These are phyloP conservation scores for Dothiorella sarmentorum DNA, from an alignment of 2,329 filamentous ascomycete genomes.

Conservation along the genomic window DNA sequence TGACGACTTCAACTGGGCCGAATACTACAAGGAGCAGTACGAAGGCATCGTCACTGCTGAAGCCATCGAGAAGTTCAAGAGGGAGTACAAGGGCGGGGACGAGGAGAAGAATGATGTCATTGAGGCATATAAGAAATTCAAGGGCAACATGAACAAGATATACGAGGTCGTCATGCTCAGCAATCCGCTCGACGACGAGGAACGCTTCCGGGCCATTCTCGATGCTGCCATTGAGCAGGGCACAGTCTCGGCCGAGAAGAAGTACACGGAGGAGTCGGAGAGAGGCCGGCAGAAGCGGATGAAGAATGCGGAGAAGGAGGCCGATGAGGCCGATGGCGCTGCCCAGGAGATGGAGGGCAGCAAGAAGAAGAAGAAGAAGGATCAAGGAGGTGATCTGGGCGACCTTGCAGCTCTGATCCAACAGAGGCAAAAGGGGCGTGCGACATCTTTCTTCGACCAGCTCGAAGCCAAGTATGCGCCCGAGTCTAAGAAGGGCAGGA, in stretches of 20 bases:
- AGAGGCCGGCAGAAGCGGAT: slow-evolving; percentile 58
- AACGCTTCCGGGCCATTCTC: slow-evolving; percentile 76
- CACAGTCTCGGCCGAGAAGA: slow-evolving; percentile 63
- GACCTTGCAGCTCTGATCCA: slow-evolving; percentile 38
- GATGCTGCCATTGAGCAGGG: slow-evolving; percentile 71
- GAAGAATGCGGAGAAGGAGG: slow-evolving; percentile 64
- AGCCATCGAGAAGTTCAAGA: slow-evolving; percentile 71
- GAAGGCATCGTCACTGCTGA: slow-evolving; percentile 70
- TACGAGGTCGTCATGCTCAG: slow-evolving; percentile 87
- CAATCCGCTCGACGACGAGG: slow-evolving; percentile 77
- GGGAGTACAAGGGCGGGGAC: slow-evolving; percentile 77
- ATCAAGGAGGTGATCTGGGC: slow-evolving; percentile 27
- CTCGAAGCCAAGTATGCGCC: slow-evolving; percentile 36
- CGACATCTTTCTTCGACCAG: slow-evolving; percentile 34
- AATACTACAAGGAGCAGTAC: slow-evolving; percentile 85
- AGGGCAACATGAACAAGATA: slow-evolving; percentile 73
- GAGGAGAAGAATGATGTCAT: slow-evolving; percentile 81
- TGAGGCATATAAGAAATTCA: slow-evolving; percentile 65
- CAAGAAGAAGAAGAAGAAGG: slow-evolving; percentile 50
- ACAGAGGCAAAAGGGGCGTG: slow-evolving; percentile 33
- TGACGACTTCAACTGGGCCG: slow-evolving; percentile 80
- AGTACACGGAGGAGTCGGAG: slow-evolving; percentile 60
- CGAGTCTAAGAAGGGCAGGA: slow-evolving; percentile 45
- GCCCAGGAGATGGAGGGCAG: slow-evolving; percentile 51
- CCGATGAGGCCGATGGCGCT: slow-evolving; percentile 55